Evolutionary conservation across 495 filamentous ascomycete genomes (phyloP).

Genomic region (Bathelium albidoporum): DNA sequence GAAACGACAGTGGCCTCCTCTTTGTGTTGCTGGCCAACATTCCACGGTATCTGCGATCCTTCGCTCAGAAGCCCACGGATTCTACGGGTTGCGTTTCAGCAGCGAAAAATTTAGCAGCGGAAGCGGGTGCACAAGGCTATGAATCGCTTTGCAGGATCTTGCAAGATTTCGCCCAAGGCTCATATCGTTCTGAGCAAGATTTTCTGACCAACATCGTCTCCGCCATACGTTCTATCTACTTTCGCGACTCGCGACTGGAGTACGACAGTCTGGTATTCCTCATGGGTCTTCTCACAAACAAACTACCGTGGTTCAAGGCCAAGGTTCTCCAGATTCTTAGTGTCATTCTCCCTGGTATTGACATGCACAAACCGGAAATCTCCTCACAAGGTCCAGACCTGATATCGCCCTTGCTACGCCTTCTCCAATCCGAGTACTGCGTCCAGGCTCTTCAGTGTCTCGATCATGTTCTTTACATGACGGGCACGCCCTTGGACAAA

Average conservation of each 20-base stretch:
- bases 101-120: constrained; percentile 57
- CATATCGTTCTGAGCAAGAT: constrained; percentile 61
- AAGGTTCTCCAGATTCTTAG: constrained; percentile 86
- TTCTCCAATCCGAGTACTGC: constrained; percentile 88
- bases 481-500: constrained; percentile 82
- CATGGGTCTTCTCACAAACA: constrained; percentile 85
- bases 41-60: constrained; percentile 71
- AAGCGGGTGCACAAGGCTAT: constrained; percentile 60
- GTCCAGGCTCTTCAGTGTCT: constrained; percentile 82
- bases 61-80: constrained; percentile 49
- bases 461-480: constrained; percentile 90
- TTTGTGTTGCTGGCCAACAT: constrained; percentile 82
- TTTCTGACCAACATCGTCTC: constrained; percentile 66
- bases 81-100: constrained; percentile 46
- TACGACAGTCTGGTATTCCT: constrained; percentile 77
- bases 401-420: constrained; percentile 81
- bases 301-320: constrained; percentile 75
- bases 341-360: constrained; percentile 76
- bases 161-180: constrained; percentile 55
- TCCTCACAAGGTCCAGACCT: constrained; percentile 86
- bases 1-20: constrained; percentile 67
- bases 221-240: constrained; percentile 67
- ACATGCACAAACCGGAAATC: constrained; percentile 87
- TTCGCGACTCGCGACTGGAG: constrained; percentile 77
- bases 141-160: constrained; percentile 49